These are phyloP conservation scores for Cladosporium cucumerinum DNA, from an alignment of 2,329 filamentous ascomycete species.

Conservation along the genomic window DNA sequence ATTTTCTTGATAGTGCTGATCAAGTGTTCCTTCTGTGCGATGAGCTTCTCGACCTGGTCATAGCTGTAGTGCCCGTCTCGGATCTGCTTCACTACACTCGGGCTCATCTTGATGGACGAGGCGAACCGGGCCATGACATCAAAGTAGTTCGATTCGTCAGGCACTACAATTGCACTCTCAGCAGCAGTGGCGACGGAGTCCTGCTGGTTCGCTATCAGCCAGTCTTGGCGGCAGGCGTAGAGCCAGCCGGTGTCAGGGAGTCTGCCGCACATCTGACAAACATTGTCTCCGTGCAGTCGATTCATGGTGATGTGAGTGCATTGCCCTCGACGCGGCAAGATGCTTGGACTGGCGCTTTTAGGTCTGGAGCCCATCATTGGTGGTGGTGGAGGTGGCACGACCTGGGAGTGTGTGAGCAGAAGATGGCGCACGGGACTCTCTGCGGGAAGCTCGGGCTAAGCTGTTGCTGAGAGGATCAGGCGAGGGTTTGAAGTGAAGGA, in stretches of 20 bases:
- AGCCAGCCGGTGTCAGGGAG: constrained; percentile 65
- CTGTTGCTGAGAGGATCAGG: neutral
- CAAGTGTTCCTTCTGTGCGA: constrained; percentile 41
- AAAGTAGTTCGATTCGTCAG: constrained; percentile 10
- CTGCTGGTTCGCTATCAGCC: constrained; percentile 5
- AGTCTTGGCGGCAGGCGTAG: constrained; percentile 68
- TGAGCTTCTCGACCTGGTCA: constrained; percentile 41
- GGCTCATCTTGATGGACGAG: constrained; percentile 35
- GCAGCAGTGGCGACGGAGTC: neutral
- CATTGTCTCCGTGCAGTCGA: constrained; percentile 55
- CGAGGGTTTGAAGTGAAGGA: neutral
- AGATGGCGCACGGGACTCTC: neutral
- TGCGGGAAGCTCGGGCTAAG: neutral
- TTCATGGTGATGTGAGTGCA: constrained; percentile 70
- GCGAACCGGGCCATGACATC: constrained; percentile 10
- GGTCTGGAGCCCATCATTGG: neutral
- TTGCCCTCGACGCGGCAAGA: constrained; percentile 22
- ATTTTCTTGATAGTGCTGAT: constrained; percentile 26
- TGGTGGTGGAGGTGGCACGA: constrained; percentile 14
- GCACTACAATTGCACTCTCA: neutral
- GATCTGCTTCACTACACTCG: constrained; percentile 43
- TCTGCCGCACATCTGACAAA: constrained; percentile 58
- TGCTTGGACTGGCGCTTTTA: neutral
- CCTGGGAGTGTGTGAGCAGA: constrained; percentile 17
- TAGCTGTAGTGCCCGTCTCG: constrained; percentile 41